Conservation (phyloP, 495 filamentous ascomycete genomes). For the Pyrenula massariospora region DNA sequence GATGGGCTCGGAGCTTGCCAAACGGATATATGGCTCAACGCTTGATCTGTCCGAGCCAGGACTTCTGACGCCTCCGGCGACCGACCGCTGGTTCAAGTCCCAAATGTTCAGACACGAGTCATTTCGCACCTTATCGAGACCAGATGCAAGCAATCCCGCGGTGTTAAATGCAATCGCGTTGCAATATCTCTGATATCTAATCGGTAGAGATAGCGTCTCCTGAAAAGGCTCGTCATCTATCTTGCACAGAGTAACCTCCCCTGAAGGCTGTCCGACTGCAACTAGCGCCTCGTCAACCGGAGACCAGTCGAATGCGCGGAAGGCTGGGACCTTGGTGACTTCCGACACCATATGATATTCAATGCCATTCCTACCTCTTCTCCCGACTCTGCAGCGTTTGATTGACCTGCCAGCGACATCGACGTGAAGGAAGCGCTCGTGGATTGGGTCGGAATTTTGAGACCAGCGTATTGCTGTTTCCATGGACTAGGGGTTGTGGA, state of each 20-base stretch:
- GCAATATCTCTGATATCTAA: slow-evolving; percentile 78
- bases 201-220: slow-evolving; percentile 56
- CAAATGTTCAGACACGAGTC: slow-evolving; percentile 90
- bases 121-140: slow-evolving; percentile 81
- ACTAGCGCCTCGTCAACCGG: slow-evolving; percentile 64
- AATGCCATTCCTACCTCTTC: slow-evolving; percentile 43
- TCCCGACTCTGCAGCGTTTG: slow-evolving; percentile 62
- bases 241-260: slow-evolving; percentile 70
- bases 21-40: slow-evolving; percentile 53
- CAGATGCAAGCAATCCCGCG: slow-evolving; percentile 68
- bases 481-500: slow-evolving; percentile 22
- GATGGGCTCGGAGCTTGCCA: slow-evolving; percentile 77
- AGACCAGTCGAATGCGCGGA: slow-evolving; percentile 95
- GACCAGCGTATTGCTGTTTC: slow-evolving; percentile 81
- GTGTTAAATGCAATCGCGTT: slow-evolving; percentile 86
- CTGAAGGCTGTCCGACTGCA: slow-evolving; percentile 73
- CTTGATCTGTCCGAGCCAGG: slow-evolving; percentile 18
- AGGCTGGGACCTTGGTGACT: slow-evolving; percentile 68
- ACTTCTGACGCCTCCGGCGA: slow-evolving; percentile 17
- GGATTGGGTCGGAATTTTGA: slow-evolving; percentile 53
- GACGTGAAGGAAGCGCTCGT: slow-evolving; percentile 68
- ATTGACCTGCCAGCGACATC: slow-evolving; percentile 72
- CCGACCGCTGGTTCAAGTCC: slow-evolving; percentile 65
- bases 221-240: slow-evolving; percentile 51
- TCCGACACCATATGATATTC: slow-evolving; percentile 58